Conservation (phyloP, 2,329 filamentous ascomycete species). For the Sarocladium oryzae region DNA sequence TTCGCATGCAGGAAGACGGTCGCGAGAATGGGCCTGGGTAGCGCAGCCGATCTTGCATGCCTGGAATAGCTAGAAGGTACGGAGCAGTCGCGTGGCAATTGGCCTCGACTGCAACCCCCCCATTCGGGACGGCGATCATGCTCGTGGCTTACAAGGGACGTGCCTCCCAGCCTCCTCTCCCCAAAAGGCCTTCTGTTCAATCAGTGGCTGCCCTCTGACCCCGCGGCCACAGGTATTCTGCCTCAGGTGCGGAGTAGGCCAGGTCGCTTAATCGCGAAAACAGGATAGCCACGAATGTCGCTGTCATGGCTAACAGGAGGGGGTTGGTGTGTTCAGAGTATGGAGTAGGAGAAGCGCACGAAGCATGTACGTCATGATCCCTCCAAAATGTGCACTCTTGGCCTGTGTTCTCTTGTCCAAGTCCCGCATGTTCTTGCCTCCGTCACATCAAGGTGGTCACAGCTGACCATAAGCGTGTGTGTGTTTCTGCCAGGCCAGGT, state of each 20-base stretch:
- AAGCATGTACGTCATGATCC: conserved; percentile 2
- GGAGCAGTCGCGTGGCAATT: conserved; percentile 5
- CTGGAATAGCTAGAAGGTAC: background rate
- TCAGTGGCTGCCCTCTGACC: background rate
- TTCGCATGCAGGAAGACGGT: background rate
- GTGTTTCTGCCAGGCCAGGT: background rate
- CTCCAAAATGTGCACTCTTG: background rate
- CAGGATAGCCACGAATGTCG: background rate
- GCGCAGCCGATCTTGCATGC: conserved; percentile 3
- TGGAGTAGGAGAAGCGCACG: background rate
- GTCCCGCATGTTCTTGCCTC: background rate
- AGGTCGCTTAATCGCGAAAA: background rate
- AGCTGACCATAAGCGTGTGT: conserved; percentile 1
- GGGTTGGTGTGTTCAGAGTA: background rate
- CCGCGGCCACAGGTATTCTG: background rate
- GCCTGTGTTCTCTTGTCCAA: background rate
- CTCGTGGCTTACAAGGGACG: background rate
- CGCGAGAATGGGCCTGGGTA: background rate
- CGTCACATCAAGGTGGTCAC: conserved; percentile 1
- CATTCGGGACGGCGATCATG: background rate
- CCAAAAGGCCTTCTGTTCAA: no score
- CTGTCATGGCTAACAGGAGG: background rate
- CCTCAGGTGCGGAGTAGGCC: background rate
- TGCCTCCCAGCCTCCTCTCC: background rate
- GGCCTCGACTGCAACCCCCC: background rate